Evolutionary conservation across 768 basidiomycete species (phyloP).

Genomic region (Trametes gibbosa): DNA sequence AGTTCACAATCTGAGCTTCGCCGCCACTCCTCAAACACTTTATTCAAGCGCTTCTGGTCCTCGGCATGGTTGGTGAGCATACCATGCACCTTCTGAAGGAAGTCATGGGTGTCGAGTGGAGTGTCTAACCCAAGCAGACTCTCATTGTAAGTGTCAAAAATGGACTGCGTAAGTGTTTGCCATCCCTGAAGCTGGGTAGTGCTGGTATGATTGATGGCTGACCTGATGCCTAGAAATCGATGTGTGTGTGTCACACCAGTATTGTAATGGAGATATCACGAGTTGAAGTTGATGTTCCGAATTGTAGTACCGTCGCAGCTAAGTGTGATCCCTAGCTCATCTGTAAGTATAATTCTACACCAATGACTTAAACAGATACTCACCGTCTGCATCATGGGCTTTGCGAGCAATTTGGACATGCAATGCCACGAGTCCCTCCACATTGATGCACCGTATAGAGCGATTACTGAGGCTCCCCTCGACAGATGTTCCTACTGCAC

Average conservation of each 20-base stretch:
- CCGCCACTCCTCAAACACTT: slow-evolving; percentile 1
- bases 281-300: neutral
- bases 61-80: slow-evolving; percentile 8
- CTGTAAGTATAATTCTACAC: neutral
- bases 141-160: neutral
- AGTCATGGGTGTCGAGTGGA: neutral
- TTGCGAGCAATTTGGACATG: neutral
- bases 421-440: neutral
- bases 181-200: neutral
- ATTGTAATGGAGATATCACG: neutral
- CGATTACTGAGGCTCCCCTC: neutral
- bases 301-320: neutral
- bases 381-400: neutral
- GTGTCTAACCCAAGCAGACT: neutral
- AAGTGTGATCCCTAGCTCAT: neutral
- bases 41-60: slow-evolving; percentile 11
- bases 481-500: neutral
- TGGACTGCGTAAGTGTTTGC: neutral
- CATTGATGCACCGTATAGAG: neutral
- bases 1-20: neutral
- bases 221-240: neutral
- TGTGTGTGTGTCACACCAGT: neutral
- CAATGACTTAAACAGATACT: neutral
- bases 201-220: neutral
- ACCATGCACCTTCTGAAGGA: neutral